Evolutionary conservation across 495 filamentous ascomycete genomes (phyloP).

Genomic region (Parmelia sp.): DNA sequence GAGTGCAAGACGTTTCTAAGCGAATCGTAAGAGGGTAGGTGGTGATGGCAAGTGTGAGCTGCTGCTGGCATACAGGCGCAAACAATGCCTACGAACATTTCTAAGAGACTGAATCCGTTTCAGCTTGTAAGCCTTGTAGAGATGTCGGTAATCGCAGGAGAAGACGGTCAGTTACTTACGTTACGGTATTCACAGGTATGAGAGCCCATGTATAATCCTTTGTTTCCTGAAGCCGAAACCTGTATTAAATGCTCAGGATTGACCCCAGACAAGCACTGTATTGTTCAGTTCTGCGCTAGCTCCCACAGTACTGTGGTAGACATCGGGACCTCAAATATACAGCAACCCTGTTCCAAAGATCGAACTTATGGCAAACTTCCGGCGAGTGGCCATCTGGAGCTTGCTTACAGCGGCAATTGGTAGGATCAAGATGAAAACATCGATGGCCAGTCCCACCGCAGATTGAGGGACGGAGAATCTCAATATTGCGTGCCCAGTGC

Average conservation of each 20-base stretch:
- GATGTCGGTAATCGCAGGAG: neutral
- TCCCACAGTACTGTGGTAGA: too few relatives aligned
- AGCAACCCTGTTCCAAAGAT: conserved; percentile 20
- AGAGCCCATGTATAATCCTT: conserved; percentile 1
- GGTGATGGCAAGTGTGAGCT: neutral
- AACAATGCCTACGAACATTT: conserved; percentile 6
- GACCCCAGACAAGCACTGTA: conserved; percentile 11
- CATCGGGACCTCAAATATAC: neutral
- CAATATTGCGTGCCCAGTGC: neutral
- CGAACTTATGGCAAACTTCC: conserved; percentile 17
- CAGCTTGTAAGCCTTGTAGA: neutral
- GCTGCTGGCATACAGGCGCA: conserved; percentile 1
- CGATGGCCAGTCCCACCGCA: neutral
- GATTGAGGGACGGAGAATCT: neutral
- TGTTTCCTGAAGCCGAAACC: neutral
- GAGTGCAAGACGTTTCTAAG: neutral
- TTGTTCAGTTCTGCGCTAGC: neutral
- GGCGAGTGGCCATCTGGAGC: conserved; percentile 2
- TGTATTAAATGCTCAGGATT: conserved; percentile 15
- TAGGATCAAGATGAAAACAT: too few relatives aligned
- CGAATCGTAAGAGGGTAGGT: neutral
- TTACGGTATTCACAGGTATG: neutral
- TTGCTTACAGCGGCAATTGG: too few relatives aligned
- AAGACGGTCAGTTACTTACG: neutral
- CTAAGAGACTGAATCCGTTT: neutral